Evolutionary conservation across 2,329 filamentous ascomycete genomes (phyloP), one percentile per base, ranked within the genome.

Genomic region (Trichoderma guizhouense): DNA sequence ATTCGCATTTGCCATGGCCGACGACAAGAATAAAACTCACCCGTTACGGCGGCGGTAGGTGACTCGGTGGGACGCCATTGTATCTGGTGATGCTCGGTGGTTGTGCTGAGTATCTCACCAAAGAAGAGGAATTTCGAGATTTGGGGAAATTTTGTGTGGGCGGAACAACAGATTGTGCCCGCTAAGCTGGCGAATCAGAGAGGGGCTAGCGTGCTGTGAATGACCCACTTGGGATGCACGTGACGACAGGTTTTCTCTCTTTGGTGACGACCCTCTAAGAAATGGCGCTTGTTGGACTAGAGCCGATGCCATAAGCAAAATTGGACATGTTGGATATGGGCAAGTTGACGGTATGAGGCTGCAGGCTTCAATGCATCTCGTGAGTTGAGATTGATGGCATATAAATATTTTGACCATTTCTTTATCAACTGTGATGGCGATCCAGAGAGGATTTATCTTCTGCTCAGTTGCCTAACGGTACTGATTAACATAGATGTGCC

Each of bases 21-120:
- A 72, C 34, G 76, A 76, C 73, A 74, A 72, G 74, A 72, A 61
- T 58, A 91, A 65, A 61, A 91, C 91, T 86, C 90, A 93, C 92
- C 89, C 89, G 87, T 93, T 93, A 84, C 91, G 90, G 84, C 92
- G 91, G 86, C 92, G 90, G 88, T 92, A 90, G 81, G 87, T 89
- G 79, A 89, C 87, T 83, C 88, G 83, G 81, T 87, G 84, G 83
- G 85, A 82, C 78, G 84, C 83, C 88, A 90, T 90, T 84, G 82
- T 88, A 84, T 82, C 84, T 82, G 82, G 79, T 82, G 80, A 78
- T 81, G 80, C 76, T 79, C 77, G 77, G 77, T 77, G 76, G 77
- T 69, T 80, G 77, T 78, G 76, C 79, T 80, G 80, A 79, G 76
- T 75, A 80, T 80, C 77, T 79, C 79, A 78, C 78, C 78, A 77